A percentile compares a stretch with the other conserved stretches of the same genome.
phyloP scores from a whole-genome alignment of 768 basidiomycete species.

The Scleroderma bovista region DNA sequence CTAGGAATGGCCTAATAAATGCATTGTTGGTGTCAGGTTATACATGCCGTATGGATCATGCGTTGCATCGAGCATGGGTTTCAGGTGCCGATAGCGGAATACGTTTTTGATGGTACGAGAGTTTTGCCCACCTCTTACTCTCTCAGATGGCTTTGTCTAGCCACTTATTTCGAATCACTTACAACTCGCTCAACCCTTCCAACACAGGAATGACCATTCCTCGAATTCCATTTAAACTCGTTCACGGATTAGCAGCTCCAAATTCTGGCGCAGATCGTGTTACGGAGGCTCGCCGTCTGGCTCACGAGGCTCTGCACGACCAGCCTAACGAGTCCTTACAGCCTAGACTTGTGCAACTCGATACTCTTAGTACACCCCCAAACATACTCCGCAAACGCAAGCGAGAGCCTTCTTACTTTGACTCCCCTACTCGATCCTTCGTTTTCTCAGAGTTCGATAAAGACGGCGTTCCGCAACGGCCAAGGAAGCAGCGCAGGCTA shows the following conservation, averaged over 20 bases:
- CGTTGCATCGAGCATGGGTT: slow-evolving; percentile 24
- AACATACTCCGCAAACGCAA: slow-evolving; percentile 20
- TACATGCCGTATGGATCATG: slow-evolving; percentile 27
- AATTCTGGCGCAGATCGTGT: not conserved
- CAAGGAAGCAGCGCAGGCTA: slow-evolving; percentile 23
- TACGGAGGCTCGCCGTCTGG: not conserved
- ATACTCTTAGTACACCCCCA: slow-evolving; percentile 23
- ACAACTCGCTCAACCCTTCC: too few relatives aligned
- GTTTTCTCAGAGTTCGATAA: slow-evolving; percentile 26
- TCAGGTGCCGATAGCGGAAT: slow-evolving; percentile 20
- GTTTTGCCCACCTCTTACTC: not conserved
- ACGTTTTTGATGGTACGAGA: slow-evolving; percentile 27
- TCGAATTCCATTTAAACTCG: slow-evolving; percentile 15
- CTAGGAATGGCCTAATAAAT: not conserved
- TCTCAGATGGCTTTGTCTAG: too few relatives aligned
- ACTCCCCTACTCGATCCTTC: slow-evolving; percentile 23
- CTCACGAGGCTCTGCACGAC: not conserved
- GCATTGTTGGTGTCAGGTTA: slow-evolving; percentile 12
- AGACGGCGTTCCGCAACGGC: slow-evolving; percentile 25
- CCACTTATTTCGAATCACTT: too few relatives aligned
- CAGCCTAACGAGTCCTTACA: not conserved
- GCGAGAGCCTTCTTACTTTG: slow-evolving; percentile 22
- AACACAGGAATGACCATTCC: slow-evolving; percentile 16
- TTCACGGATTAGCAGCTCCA: not conserved
- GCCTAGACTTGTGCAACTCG: not conserved